These are phyloP conservation scores for Agrocybe chaxingu DNA, from an alignment of 768 basidiomycete genomes.

Conservation along the genomic window DNA sequence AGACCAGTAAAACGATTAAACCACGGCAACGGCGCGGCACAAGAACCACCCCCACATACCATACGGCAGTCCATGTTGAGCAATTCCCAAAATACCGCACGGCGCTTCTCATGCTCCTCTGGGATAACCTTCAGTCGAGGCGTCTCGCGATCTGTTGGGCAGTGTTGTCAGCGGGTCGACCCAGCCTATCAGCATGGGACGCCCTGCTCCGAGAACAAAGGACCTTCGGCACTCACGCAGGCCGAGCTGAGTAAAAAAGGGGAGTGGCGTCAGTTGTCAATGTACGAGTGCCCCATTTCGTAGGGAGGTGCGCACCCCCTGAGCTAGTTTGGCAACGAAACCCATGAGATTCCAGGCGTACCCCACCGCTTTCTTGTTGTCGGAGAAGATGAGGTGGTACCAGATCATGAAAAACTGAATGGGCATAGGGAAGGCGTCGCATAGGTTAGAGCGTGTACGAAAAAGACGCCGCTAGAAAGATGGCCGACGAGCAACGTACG, in stretches of 20 bases:
- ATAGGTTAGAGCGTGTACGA: neutral
- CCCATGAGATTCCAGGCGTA: conserved; percentile 80
- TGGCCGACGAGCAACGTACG: conserved; percentile 28
- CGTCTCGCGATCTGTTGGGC: conserved; percentile 58
- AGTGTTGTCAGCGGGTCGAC: conserved; percentile 8
- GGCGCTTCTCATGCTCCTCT: conserved; percentile 68
- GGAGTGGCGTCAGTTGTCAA: conserved; percentile 2
- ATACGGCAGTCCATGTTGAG: conserved; percentile 71
- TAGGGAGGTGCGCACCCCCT: conserved; percentile 49
- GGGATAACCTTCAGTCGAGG: conserved; percentile 64
- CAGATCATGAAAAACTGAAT: conserved; percentile 64
- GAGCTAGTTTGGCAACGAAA: conserved; percentile 68
- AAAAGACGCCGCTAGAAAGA: neutral
- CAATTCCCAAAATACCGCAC: conserved; percentile 73
- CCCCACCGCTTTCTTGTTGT: conserved; percentile 68
- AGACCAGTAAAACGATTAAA: no score
- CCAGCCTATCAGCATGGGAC: neutral
- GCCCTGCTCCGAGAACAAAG: conserved; percentile 1
- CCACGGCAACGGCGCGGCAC: no score
- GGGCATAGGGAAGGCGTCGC: conserved; percentile 1
- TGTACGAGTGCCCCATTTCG: conserved; percentile 1
- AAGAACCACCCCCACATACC: conserved; percentile 24
- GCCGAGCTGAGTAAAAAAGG: conserved; percentile 44
- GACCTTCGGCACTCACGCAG: conserved; percentile 47
- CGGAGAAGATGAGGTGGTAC: conserved; percentile 72